A percentile compares a stretch with the other conserved stretches of the same genome.
Conservation (phyloP, 257 asterid species). For the Petrea volubilis region DNA sequence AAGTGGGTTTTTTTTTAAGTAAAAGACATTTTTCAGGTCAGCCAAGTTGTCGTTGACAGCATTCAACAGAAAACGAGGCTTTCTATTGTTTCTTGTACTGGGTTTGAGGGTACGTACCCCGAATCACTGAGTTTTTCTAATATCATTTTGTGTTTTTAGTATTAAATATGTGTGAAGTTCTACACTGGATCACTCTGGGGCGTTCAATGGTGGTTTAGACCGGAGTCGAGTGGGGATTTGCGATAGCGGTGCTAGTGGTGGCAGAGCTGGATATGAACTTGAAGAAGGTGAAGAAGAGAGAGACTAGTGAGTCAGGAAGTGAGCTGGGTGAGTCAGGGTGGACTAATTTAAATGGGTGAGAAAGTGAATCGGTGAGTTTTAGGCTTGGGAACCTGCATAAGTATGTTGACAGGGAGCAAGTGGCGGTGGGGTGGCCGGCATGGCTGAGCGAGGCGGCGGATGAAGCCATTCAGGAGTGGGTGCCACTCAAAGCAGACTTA, state of each 20-base stretch:
- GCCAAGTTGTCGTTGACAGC: too few relatives aligned
- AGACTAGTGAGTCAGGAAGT: slow-evolving; percentile 64
- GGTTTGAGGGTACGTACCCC: too few relatives aligned
- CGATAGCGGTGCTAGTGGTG: slow-evolving; percentile 56
- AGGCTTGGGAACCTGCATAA: slow-evolving; percentile 84
- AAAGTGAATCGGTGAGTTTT: slow-evolving; percentile 84
- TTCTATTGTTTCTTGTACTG: too few relatives aligned
- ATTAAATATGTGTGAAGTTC: too few relatives aligned
- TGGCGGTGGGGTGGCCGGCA: slow-evolving; percentile 97
- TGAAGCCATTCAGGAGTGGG: slow-evolving; percentile 96
- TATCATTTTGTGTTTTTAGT: too few relatives aligned
- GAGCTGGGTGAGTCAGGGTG: slow-evolving; percentile 87
- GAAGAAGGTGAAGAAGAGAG: slow-evolving; percentile 87
- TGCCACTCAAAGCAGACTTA: slow-evolving; percentile 76
- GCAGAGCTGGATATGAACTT: slow-evolving; percentile 75
- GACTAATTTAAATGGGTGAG: slow-evolving; percentile 72
- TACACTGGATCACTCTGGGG: slow-evolving; percentile 77
- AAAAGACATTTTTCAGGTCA: too few relatives aligned
- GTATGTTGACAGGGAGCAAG: slow-evolving; percentile 85
- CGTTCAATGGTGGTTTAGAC: slow-evolving; percentile 59
- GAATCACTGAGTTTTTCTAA: too few relatives aligned
- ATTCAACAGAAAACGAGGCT: too few relatives aligned
- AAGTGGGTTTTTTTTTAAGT: too few relatives aligned
- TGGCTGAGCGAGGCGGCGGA: slow-evolving; percentile 96
- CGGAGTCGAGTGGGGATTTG: slow-evolving; percentile 72